Conservation (phyloP, 2,329 filamentous ascomycete genomes). For the Diaporthe batatas region DNA sequence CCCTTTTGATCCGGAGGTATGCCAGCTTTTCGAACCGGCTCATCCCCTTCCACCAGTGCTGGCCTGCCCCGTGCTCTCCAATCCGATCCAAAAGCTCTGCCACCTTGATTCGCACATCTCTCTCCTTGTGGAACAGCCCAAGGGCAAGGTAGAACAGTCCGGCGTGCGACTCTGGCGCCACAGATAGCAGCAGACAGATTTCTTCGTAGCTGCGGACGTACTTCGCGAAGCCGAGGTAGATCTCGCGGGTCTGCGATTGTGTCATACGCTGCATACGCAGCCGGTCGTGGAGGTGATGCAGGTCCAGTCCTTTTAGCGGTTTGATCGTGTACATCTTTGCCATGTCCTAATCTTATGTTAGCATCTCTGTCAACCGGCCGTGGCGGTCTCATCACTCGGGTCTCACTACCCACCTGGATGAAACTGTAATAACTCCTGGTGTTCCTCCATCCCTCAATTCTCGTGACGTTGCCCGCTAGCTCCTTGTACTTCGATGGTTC, state of each 20-base stretch:
- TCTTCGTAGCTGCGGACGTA: constrained; percentile 85
- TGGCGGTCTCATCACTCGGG: constrained; percentile 49
- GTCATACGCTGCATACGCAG: constrained; percentile 85
- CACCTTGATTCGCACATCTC: constrained; percentile 81
- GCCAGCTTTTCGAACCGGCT: constrained; percentile 91
- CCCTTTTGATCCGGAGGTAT: constrained; percentile 82
- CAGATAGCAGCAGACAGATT: constrained; percentile 84
- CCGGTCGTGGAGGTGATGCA: constrained; percentile 93
- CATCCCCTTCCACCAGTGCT: constrained; percentile 91
- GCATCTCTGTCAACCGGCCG: constrained; percentile 29
- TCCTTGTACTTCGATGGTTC: constrained; percentile 85
- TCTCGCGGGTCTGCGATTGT: constrained; percentile 80
- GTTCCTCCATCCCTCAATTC: constrained; percentile 97
- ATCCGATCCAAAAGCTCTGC: constrained; percentile 87
- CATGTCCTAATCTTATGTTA: constrained; percentile 67
- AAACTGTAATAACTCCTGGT: constrained; percentile 96
- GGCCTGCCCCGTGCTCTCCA: constrained; percentile 86
- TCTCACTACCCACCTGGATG: constrained; percentile 75
- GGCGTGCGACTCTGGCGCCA: constrained; percentile 86
- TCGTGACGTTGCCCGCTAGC: constrained; percentile 88
- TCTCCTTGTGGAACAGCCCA: constrained; percentile 90
- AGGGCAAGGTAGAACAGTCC: constrained; percentile 92
- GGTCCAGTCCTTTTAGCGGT: constrained; percentile 83
- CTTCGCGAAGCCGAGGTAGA: constrained; percentile 85
- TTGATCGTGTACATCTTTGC: constrained; percentile 73